Conservation (phyloP, 306 rosid species). For the Begonia peltatifolia region DNA sequence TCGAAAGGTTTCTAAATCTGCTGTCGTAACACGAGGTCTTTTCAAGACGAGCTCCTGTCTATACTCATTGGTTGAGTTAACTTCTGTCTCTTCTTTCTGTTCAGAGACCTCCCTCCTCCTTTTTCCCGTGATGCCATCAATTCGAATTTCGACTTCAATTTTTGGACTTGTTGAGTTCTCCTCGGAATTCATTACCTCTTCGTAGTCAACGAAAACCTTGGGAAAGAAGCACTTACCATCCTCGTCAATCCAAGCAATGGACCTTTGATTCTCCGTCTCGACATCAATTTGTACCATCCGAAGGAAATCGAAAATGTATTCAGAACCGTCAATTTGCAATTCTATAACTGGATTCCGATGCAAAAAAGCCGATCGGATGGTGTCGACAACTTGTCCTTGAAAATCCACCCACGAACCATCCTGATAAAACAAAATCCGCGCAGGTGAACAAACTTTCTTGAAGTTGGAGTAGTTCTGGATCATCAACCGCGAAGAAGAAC, state of each 20-base stretch:
- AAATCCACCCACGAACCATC: conserved; percentile 33
- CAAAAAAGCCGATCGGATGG: conserved; percentile 19
- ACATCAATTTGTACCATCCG: conserved; percentile 44
- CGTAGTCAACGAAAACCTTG: conserved; percentile 15
- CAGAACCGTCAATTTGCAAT: conserved; percentile 21
- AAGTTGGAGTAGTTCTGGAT: conserved; percentile 22
- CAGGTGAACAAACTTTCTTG: conserved; percentile 24
- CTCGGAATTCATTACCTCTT: conserved; percentile 11
- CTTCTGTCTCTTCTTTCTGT: conserved; percentile 21
- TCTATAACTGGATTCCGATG: conserved; percentile 21
- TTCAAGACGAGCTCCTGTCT: conserved; percentile 9
- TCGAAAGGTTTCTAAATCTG: conserved; percentile 3
- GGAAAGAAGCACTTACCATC: conserved; percentile 38
- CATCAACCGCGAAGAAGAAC: conserved; percentile 7
- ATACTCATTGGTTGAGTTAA: conserved; percentile 16
- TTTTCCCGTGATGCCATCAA: conserved; percentile 17
- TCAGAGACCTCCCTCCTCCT: conserved; percentile 9
- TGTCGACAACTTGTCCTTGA: conserved; percentile 12
- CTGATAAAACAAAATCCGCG: conserved; percentile 37
- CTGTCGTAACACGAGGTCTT: conserved; percentile 13
- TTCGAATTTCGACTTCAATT: conserved; percentile 18
- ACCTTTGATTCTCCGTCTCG: conserved; percentile 24
- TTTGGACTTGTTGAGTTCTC: conserved; percentile 5
- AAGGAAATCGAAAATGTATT: conserved; percentile 27
- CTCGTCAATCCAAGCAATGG: conserved; percentile 54